Evolutionary conservation across 257 asterid genomes (phyloP), one percentile per base, ranked within the genome.

Genomic region (Ehretia macrophylla): DNA sequence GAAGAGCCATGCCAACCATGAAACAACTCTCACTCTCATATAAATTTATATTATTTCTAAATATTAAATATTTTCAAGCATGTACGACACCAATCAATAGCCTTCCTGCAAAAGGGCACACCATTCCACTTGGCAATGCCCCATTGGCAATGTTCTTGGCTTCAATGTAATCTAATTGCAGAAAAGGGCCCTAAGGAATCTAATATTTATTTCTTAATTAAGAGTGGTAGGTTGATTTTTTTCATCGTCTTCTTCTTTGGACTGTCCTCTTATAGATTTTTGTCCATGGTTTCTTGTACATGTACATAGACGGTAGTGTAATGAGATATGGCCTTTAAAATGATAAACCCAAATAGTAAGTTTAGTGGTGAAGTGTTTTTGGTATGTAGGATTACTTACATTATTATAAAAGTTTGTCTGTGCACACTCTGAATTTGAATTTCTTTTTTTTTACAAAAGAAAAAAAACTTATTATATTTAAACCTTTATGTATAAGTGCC

Each of bases 1-100:
- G 73, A 78, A 81, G 76, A 75, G 80, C 75, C 77, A 68, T 75
- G 73, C 83, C 88, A 79, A 75, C 85, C 71, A 56, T 21, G 82
- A 72, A 62, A 70, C 83, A 75, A 75, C 80, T 78, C 75, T 68
- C 53, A 47, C 44, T 35, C 61, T 54, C 53, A 64, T 74, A 63
- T 62, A 27, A 27, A 27, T n/a, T n/a, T n/a, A n/a, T n/a, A n/a
- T n/a, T n/a, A n/a, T n/a, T n/a, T n/a, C n/a, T n/a, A n/a, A n/a
- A n/a, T n/a, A 52, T 65, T 71, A 58, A 11, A 22, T 14, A 27
- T 16, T 52, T 71, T 62, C n/a, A 58, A 19, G 51, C 42, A 58
- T 59, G 78, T 72, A 84, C 79, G 62, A 63, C 60, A 56, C 58
- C 62, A 75, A 77, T 67, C 61, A 75, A 79, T 60, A 68, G 6